Base-by-base conservation (phyloP, 805 yeast genomes). In the Ogataea allantospora region DNA sequence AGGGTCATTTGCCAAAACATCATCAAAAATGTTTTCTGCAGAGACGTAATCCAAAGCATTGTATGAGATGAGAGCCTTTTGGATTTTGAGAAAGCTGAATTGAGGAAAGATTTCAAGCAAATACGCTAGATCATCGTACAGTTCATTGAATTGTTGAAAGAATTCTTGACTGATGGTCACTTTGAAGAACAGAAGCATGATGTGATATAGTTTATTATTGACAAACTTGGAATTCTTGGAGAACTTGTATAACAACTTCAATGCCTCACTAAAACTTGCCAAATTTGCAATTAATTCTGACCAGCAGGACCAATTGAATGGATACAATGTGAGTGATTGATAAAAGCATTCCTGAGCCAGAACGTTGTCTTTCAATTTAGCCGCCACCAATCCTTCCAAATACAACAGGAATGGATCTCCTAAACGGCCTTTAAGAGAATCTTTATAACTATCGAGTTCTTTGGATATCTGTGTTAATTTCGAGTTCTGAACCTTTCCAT, bases 251-350 rank as follows among this genome's bases (percentile, higher is more conserved):
- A 69, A 45, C 44, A 72, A 53, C 36, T 52, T 48, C 32, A 65
- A 40, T 0, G 87, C 82, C 38, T 83, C 85, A 43, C 81, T 83
- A 38, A 78, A 70, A 20, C 77, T 71, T 6, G 75, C 61, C 19
- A 87, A 62, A 36, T 86, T 77, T 4, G 77, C 66, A 9, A 78
- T 65, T 26, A 93, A 66, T 55, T 91, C 97, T 40, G 73, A 70
- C 97, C 97, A 93, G 42, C 93, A 83, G 38, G 89, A 76, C 99
- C 99, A 93, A 58, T 91, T 91, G 58, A 72, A 84, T 0, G 97
- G 95, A 50, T 81, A 88, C 19, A 71, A 34, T 16, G 71, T 65
- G 10, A 91, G 55, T 1, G 96, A 82, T 31, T 69, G 70, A 20
- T 78, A 66, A 21, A 89, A 70, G 30, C 67, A 66, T 16, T 72